Evolutionary conservation across 352 stramenopile genomes (phyloP), one percentile per base, ranked within the genome.

Genomic region (Thalassiosira exigua): DNA sequence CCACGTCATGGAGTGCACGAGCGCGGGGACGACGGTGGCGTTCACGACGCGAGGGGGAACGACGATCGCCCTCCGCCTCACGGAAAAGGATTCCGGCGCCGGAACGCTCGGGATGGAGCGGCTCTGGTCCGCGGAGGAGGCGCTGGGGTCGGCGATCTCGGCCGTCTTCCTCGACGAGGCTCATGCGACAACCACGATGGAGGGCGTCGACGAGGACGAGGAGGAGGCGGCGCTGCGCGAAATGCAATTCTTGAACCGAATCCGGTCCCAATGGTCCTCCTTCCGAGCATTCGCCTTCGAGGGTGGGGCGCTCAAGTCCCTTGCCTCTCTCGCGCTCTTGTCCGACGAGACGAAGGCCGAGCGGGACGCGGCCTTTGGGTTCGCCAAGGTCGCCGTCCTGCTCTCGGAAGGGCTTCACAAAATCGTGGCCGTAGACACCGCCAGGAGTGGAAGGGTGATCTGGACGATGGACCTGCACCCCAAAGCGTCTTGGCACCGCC

Each of bases 141-240:
- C 79, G 30, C 65, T 93, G 24, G 62, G 69, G 3, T 82, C 58
- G 26, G 19, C 90, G n/a, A 80, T 79, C 0, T 86, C 79, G 0
- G 85, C 62, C 14, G 42, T 91, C 27, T 81, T 93, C 53, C 64
- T 93, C 11, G 88, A 93, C 79, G 84, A 87, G 17, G 89, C 80
- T 44, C 87, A 92, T 67, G 62, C 57, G n/a, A 60, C 21, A 24
- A 48, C 60, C 17, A 39, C 46, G 36, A 50, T 14, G 2, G 27
- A 29, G 12, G 14, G 42, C 12, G 66, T 75, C 41, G 69, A 54
- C 11, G 71, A 85, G 30, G 67, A 84, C 29, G 81, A 88, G 19
- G 76, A 88, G 60, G 66, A 82, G 46, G 59, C 66, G 5, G 57
- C 66, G 26, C 33, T 85, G 7, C 58, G 48, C 4, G 71, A 76